Evolutionary conservation across 1,139 yeast species (phyloP).

Genomic region (Sugiyamaella paludigena): DNA sequence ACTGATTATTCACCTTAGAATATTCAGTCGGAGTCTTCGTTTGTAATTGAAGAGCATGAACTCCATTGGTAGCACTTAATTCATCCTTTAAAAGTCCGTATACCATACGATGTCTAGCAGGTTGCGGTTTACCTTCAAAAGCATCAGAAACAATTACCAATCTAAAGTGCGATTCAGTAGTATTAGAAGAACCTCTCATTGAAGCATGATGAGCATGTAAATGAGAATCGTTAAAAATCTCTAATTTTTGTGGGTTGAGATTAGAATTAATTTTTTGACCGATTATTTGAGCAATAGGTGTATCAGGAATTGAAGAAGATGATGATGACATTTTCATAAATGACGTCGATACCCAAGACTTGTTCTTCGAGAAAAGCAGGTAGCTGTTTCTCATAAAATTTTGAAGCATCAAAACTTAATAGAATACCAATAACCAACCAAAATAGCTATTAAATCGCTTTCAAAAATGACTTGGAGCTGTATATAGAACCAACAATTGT

Average conservation of each 20-base stretch:
- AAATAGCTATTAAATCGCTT: too few species aligned
- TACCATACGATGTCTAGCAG: constrained; percentile 75
- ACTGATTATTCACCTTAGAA: constrained; percentile 14
- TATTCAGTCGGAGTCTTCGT: constrained; percentile 73
- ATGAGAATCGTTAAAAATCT: constrained; percentile 75
- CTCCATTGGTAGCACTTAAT: constrained; percentile 58
- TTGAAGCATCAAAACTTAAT: too few species aligned
- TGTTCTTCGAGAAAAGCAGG: not conserved
- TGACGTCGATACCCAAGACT: not conserved
- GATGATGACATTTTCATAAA: constrained; percentile 10
- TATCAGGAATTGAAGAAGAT: constrained; percentile 13
- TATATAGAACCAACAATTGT: too few species aligned
- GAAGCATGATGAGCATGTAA: constrained; percentile 90
- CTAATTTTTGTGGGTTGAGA: constrained; percentile 53
- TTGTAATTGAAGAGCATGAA: constrained; percentile 86
- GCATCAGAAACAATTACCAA: constrained; percentile 64
- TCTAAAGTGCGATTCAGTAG: constrained; percentile 79
- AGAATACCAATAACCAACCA: too few species aligned
- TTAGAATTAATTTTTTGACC: constrained; percentile 45
- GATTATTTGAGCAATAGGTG: constrained; percentile 53
- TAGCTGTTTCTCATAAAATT: too few species aligned
- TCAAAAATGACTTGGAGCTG: too few species aligned
- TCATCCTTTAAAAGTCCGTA: constrained; percentile 72
- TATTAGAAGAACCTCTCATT: constrained; percentile 67
- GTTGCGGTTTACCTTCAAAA: constrained; percentile 66